Base-by-base conservation (phyloP, 1,284 basidiomycete genomes). In the Schizopora paradoxa region DNA sequence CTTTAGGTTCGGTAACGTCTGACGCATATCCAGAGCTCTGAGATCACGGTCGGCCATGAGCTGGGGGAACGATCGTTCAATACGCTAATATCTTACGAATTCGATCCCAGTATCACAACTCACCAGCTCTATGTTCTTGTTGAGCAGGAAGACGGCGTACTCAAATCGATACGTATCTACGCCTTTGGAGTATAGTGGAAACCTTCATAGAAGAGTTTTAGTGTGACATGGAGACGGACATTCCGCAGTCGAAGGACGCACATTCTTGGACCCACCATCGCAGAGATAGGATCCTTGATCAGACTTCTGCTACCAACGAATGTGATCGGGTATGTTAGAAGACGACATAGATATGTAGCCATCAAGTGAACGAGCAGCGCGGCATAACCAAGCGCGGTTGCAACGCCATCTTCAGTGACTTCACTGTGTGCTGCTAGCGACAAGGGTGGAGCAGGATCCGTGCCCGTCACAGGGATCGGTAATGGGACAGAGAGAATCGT, bases 91-190 rank as follows among this genome's bases (percentile, higher is more conserved):
- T n/a, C n/a, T 45, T 11, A 23, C 11, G n/a, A n/a, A n/a, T n/a
- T n/a, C n/a, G n/a, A n/a, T n/a, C n/a, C n/a, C n/a, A n/a, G n/a
- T n/a, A n/a, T 26, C 28, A 43, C 33, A 27, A 56, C 78, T 56
- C 56, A 93, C 91, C 75, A 92, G 74, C 68, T 99, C 95, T 53
- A 99, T 92, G 62, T 99, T 76, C 68, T 99, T 99, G 71, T 99
- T 99, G 29, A 99, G 72, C 38, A 99, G 67, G 62, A 96, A 99
- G 3, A 98, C 93, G 6, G 86, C 96, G 66, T 99, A 99, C 62
- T 99, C 95, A 63, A 96, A 99, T 22, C 96, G 77, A 66, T 98
- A 98, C 32, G 84, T 83, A 62, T 99, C 96, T 46, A 97, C 92
- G 7, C 93, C 92, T 64, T 82, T 90, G 0, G 88, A 86, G 61